Base-by-base conservation (phyloP, 164 flowering plant genomes). In the Chimonanthus salicifolius region DNA sequence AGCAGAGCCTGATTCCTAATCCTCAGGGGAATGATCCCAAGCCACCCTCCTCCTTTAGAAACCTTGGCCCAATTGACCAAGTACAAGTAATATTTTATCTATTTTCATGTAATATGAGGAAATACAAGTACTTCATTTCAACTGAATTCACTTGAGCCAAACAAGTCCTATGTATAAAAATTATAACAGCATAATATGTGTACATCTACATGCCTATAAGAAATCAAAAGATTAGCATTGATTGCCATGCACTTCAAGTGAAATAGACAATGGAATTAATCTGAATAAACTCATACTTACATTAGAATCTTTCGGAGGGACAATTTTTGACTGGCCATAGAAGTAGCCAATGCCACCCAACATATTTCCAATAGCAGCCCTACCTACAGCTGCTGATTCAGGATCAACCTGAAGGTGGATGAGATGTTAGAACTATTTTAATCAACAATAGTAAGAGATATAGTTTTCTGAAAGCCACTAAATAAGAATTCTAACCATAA, bases 301-400 rank as follows among this genome's bases (percentile, higher is more conserved):
- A 68, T 74, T 75, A 63, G 87, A 67, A 64, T 71, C 80, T 63
- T 64, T 76, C 10, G 89, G 90, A 67, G 87, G 76, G 46, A 92
- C 84, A 73, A 96, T 90, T 81, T 84, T 91, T 76, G 98, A 94
- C 78, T 89, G 93, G 63, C 99, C 99, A 80, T 87, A 96, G 76
- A 92, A 94, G 84, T 96, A 94, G 67, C 99, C 99, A 82, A 96
- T 89, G 73, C 98, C 97, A 69, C 99, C 99, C 73, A 96, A 76
- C 85, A 96, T 58, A 75, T 96, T 96, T 49, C 85, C 93, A 72
- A 94, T 79, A 71, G 97, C 97, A 78, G 93, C 92, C 82, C 86
- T 92, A 74, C 97, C 96, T 75, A 88, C 97, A 72, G 20, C 48
- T 20, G 76, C 21, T 4, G 91, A 80, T 71, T 91, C 87, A n/a